A percentile compares a stretch with the other conserved stretches of the same genome.
Evolutionary conservation across 2,329 filamentous ascomycete genomes (phyloP).

Genomic region (Botryotinia convoluta): DNA sequence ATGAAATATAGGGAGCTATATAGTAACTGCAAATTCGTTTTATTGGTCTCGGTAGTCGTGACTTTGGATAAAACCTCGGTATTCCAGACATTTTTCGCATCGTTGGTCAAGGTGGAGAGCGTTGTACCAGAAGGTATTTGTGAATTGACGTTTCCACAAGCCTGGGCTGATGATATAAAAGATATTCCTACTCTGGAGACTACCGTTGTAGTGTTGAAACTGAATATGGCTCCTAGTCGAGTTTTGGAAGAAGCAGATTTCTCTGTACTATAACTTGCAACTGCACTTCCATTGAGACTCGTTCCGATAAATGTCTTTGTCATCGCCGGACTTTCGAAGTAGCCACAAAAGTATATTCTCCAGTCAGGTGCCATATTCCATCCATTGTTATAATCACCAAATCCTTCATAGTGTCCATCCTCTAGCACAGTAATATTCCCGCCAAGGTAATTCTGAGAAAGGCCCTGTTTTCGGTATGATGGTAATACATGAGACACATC

Average conservation of each 20-base stretch:
- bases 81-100: slow-evolving; percentile 59
- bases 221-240: slow-evolving; percentile 47
- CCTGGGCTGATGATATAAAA: slow-evolving; percentile 48
- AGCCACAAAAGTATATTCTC: slow-evolving; percentile 58
- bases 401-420: slow-evolving; percentile 55
- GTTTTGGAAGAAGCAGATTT: slow-evolving; percentile 31
- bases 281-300: not conserved
- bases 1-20: slow-evolving; percentile 64
- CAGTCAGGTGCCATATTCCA: slow-evolving; percentile 64
- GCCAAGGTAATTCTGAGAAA: slow-evolving; percentile 59
- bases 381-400: slow-evolving; percentile 62
- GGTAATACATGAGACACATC: slow-evolving; percentile 64
- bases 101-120: slow-evolving; percentile 41
- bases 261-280: slow-evolving; percentile 36
- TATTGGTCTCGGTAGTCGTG: slow-evolving; percentile 56
- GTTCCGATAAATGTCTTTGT: slow-evolving; percentile 44
- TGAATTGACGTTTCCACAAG: slow-evolving; percentile 47
- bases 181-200: slow-evolving; percentile 52
- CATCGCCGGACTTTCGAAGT: slow-evolving; percentile 43
- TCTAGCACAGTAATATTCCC: slow-evolving; percentile 54
- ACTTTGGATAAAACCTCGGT: slow-evolving; percentile 60
- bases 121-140: slow-evolving; percentile 47
- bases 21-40: slow-evolving; percentile 55
- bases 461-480: slow-evolving; percentile 56
- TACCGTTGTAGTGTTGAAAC: slow-evolving; percentile 44